Percentiles rank a stretch among this genome's conserved stretches.
Conservation (phyloP, 371 early-diverging fungal species). For the Circinella umbellata region DNA sequence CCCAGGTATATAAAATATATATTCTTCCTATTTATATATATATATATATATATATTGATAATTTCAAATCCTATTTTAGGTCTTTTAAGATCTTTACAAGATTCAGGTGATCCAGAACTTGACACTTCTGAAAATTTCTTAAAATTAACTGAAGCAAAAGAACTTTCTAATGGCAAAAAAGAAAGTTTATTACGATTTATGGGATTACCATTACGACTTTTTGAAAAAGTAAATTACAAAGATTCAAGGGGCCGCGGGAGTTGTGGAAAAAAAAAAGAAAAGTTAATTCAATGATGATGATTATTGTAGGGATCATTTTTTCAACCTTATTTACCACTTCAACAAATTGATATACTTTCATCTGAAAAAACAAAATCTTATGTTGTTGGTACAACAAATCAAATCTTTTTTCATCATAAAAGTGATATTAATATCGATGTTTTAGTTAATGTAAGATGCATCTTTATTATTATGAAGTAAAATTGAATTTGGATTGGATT, state of each 20-base stretch:
- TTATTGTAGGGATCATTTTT: constrained; percentile 69
- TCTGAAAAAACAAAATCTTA: constrained; percentile 71
- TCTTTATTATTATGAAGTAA: too few relatives aligned
- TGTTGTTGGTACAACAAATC: constrained; percentile 81
- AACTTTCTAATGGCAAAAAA: constrained; percentile 44
- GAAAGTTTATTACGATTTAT: constrained; percentile 57
- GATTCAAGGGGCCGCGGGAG: neutral
- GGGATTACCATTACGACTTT: constrained; percentile 75
- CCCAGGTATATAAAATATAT: constrained; percentile 42
- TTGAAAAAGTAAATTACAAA: constrained; percentile 60
- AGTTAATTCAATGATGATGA: neutral
- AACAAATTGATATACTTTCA: constrained; percentile 81
- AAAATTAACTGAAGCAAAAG: constrained; percentile 36
- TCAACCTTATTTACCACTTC: constrained; percentile 85
- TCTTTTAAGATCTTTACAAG: constrained; percentile 62
- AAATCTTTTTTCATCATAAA: constrained; percentile 77
- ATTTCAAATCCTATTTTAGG: constrained; percentile 25
- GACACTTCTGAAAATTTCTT: constrained; percentile 31
- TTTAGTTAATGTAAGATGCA: constrained; percentile 67
- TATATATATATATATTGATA: neutral
- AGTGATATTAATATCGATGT: constrained; percentile 76
- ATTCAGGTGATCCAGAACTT: constrained; percentile 68
- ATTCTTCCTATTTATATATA: neutral
- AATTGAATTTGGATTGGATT: too few relatives aligned
- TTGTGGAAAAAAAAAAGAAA: neutral